Evolutionary conservation across 495 filamentous ascomycete genomes (phyloP), one percentile per base, ranked within the genome.

Genomic region (Aspergillus nanangensis): DNA sequence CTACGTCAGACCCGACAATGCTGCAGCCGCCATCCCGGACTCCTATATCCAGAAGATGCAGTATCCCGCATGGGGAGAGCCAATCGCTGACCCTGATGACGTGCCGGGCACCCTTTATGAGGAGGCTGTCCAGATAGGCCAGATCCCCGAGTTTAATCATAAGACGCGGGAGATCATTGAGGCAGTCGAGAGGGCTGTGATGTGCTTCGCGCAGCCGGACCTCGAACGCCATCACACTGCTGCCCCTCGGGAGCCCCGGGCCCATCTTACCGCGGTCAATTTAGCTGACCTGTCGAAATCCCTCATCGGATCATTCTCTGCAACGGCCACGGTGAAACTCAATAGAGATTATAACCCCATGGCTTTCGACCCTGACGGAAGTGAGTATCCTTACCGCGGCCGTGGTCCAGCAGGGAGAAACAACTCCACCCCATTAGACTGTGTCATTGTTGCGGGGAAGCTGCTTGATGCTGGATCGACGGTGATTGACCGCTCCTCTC

Each of bases 401-500:
- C 56, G 61, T 14, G 65, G 62, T 0, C 65, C 67, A 5, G 40
- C 62, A 7, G 57, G 56, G 44, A 13, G 13, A 7, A 19, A 27
- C 0, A 46, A 51, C 11, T 66, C 68, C 14, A 58, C 54, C 38
- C 23, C 52, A 11, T 41, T 63, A 5, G 71, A 75, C 38, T 55
- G 49, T 20, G 41, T 56, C 1, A 68, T 73, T 19, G 58, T 67
- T 14, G 47, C 57, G 1, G 67, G 63, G 1, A 65, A 54, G 34
- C 41, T 75, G 19, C 53, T 68, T 9, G 60, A 71, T 32, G 62
- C 53, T 17, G 69, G 71, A 9, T 68, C 61, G 13, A 73, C 71
- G 7, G 49, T 50, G 5, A 46, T 59, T 7, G 71, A 74, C 35
- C 63, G 62, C n/a, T 24, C 41, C 8, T 14, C 49, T 3, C 5